Base-by-base conservation (phyloP, 352 stramenopile species). In the Sclerospora graminicola region DNA sequence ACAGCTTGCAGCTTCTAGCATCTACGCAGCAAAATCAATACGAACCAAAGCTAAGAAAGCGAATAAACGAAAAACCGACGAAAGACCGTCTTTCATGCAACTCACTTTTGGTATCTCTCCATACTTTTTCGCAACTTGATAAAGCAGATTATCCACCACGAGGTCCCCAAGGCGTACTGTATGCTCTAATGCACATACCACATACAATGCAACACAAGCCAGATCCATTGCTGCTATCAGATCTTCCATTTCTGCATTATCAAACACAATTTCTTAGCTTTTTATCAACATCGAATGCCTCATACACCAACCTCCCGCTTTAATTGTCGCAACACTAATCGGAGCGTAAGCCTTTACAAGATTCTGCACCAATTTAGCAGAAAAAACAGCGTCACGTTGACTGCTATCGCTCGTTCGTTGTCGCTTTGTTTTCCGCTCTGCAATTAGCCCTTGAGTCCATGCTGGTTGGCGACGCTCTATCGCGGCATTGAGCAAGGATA, bases 41-140 rank as follows among this genome's bases (percentile, higher is more conserved):
- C 29, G 19, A 31, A 16, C 45, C 11, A 52, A 19, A 18, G 21
- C 21, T 26, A 26, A 7, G 21, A 26, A 26, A 26, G 21, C 3
- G 4, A 26, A 26, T 26, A 26, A 26, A 26, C 21, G 3, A 26
- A n/a, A n/a, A n/a, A n/a, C n/a, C n/a, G n/a, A 26, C 21, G 21
- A 26, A 26, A 26, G 3, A 26, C 21, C 21, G 6, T n/a, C 3
- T 26, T 26, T 16, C 8, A 35, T 16, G 30, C 30, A 35, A 50
- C 61, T 21, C 34, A 77, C 74, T 23, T 60, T 41, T 8, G 68
- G 61, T 7, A 81, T 66, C 19, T 85, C 74, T 0, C 57, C 48
- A 38, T 74, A 78, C 32, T 82, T 85, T 57, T 89, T 89, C 23
- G 74, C 59, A 9, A 87, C 62, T 58, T 89, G 77, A 27, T 89